Conservation (phyloP, 73 alveolate genomes). For the Uronychia binucleata region DNA sequence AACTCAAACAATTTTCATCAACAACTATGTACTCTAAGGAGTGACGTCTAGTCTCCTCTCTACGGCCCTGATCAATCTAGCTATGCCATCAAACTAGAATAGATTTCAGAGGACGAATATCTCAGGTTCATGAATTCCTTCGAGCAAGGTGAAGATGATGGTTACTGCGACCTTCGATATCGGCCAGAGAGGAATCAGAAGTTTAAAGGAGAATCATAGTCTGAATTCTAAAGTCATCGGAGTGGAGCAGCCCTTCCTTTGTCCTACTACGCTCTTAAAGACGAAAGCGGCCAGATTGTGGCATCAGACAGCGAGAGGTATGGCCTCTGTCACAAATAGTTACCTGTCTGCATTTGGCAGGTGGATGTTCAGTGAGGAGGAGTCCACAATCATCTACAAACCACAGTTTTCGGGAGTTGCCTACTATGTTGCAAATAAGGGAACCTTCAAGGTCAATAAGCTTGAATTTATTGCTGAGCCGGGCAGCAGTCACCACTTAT, state of each 20-base stretch:
- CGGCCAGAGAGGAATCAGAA: not conserved
- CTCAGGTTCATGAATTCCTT: not conserved
- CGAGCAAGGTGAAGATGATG: not conserved
- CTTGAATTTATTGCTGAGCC: conserved; percentile 2
- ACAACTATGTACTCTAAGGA: not conserved
- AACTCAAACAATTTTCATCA: not conserved
- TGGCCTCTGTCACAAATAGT: not conserved
- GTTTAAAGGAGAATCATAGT: not conserved
- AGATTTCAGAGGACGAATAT: not conserved
- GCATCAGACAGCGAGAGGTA: conserved; percentile 15
- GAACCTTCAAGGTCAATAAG: not conserved
- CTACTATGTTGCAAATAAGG: not conserved
- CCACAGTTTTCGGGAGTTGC: not conserved
- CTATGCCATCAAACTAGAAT: not conserved
- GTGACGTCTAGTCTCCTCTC: not conserved
- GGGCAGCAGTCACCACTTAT: not conserved
- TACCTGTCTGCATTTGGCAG: not conserved
- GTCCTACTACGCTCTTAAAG: conserved; percentile 31
- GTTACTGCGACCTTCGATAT: not conserved
- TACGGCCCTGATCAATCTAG: not conserved
- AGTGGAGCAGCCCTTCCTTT: conserved; percentile 53
- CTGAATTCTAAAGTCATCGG: conserved; percentile 7
- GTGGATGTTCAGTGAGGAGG: conserved; percentile 6
- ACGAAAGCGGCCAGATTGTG: conserved; percentile 40
- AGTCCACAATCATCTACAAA: too few relatives aligned